These are phyloP conservation scores for Penicillium nordicum DNA, from an alignment of 2,329 filamentous ascomycete genomes.

Conservation along the genomic window DNA sequence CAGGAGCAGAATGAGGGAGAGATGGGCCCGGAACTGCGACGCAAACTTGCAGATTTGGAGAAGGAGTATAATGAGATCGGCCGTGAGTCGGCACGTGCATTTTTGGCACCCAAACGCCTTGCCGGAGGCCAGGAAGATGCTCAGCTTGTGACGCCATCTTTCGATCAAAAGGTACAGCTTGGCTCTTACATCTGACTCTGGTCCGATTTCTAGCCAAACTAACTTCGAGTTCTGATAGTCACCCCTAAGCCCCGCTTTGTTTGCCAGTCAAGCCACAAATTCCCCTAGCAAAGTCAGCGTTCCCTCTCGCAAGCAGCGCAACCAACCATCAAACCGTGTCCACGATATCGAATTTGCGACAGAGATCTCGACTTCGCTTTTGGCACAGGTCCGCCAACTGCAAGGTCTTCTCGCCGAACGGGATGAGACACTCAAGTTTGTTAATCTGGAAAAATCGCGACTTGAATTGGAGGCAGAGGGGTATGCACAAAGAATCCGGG, in stretches of 20 bases:
- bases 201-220: conserved; percentile 2
- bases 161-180: conserved; percentile 46
- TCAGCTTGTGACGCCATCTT: conserved; percentile 43
- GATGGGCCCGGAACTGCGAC: conserved; percentile 75
- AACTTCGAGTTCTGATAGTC: conserved; percentile 47
- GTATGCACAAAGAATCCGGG: conserved; percentile 74
- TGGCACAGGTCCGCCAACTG: conserved; percentile 88
- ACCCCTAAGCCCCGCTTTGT: conserved; percentile 70
- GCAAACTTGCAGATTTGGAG: conserved; percentile 81
- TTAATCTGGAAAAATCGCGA: conserved; percentile 70
- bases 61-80: conserved; percentile 94
- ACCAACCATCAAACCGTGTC: conserved; percentile 81
- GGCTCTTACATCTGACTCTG: neutral
- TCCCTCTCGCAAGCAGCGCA: conserved; percentile 82
- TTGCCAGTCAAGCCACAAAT: conserved; percentile 76
- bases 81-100: conserved; percentile 80
- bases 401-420: conserved; percentile 81
- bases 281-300: conserved; percentile 88
- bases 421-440: conserved; percentile 76
- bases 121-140: conserved; percentile 65
- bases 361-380: conserved; percentile 90
- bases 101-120: conserved; percentile 76
- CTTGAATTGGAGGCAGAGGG: conserved; percentile 80
- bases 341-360: conserved; percentile 99
- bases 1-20: conserved; percentile 71